Percentiles rank a stretch among this genome's conserved stretches.
These are phyloP conservation scores for Dillenia turbinata DNA, from an alignment of 164 flowering plant species.

Conservation along the genomic window DNA sequence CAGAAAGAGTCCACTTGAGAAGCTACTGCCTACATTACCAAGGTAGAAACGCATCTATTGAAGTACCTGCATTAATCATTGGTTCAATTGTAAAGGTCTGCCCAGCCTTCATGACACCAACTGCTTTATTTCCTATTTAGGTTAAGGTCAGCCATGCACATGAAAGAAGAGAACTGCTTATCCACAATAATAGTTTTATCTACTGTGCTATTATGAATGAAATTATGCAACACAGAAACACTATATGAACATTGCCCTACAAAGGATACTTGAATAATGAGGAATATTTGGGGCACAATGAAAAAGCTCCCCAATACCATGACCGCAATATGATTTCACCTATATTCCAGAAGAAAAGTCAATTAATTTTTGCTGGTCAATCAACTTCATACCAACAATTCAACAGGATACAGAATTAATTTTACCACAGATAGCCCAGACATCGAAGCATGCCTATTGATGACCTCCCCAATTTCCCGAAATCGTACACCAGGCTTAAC, in stretches of 20 bases:
- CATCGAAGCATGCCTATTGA: slow-evolving; percentile 91
- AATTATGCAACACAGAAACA: too few relatives aligned
- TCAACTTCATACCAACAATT: too few relatives aligned
- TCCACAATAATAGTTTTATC: background rate
- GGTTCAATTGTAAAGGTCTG: slow-evolving; percentile 98
- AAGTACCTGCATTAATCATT: slow-evolving; percentile 86
- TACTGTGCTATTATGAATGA: too few relatives aligned
- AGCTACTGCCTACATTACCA: background rate
- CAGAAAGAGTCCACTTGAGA: background rate
- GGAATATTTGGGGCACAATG: slow-evolving; percentile 99
- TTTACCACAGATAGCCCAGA: slow-evolving; percentile 94
- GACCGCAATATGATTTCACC: slow-evolving; percentile 96
- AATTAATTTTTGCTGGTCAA: too few relatives aligned
- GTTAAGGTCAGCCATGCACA: slow-evolving; percentile 32
- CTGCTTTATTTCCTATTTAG: slow-evolving; percentile 83
- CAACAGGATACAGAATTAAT: background rate
- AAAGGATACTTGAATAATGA: slow-evolving; percentile 90
- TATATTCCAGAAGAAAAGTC: slow-evolving; percentile 12
- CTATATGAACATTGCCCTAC: slow-evolving; percentile 2
- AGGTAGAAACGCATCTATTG: background rate
- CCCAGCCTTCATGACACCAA: slow-evolving; percentile 98
- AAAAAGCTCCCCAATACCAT: slow-evolving; percentile 97
- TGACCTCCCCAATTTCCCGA: slow-evolving; percentile 94
- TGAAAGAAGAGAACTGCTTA: background rate
- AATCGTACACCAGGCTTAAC: slow-evolving; percentile 95